Percentiles rank a stretch among this genome's conserved stretches.
Conservation (phyloP, 2,329 filamentous ascomycete genomes). For the Neonectria coccinea region DNA sequence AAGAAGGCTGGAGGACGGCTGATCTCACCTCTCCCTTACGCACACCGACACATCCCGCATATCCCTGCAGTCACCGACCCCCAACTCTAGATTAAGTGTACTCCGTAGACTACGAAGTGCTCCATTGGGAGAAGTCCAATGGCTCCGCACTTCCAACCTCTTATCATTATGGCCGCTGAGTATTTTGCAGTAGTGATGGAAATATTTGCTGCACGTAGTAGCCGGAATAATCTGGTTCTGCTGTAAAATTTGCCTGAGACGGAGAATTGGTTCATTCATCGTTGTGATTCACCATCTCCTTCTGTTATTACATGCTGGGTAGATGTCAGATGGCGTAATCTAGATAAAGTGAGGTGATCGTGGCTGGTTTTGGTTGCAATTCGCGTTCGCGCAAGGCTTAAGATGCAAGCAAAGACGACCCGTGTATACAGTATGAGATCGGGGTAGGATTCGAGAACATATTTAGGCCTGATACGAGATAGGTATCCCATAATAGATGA, state of each 20-base stretch:
- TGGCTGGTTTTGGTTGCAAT: neutral
- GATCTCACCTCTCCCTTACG: neutral
- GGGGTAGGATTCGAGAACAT: neutral
- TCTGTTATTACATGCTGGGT: neutral
- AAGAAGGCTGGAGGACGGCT: neutral
- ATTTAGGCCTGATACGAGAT: neutral
- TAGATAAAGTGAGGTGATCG: neutral
- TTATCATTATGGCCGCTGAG: neutral
- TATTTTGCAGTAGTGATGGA: neutral
- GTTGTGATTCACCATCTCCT: neutral
- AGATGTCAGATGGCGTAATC: neutral
- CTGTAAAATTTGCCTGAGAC: conserved; percentile 7
- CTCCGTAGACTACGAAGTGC: neutral
- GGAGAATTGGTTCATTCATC: neutral
- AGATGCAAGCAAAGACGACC: neutral
- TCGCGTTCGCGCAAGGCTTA: neutral
- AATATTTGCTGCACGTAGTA: neutral
- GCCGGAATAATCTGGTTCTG: too few relatives aligned
- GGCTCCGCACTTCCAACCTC: neutral
- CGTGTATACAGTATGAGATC: neutral
- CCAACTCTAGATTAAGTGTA: neutral
- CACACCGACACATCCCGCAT: neutral
- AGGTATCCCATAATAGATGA: neutral
- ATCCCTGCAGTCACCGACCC: neutral
- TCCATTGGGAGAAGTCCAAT: neutral